Conservation (phyloP, 306 rosid species). For the Hippophae gyantsensis region DNA sequence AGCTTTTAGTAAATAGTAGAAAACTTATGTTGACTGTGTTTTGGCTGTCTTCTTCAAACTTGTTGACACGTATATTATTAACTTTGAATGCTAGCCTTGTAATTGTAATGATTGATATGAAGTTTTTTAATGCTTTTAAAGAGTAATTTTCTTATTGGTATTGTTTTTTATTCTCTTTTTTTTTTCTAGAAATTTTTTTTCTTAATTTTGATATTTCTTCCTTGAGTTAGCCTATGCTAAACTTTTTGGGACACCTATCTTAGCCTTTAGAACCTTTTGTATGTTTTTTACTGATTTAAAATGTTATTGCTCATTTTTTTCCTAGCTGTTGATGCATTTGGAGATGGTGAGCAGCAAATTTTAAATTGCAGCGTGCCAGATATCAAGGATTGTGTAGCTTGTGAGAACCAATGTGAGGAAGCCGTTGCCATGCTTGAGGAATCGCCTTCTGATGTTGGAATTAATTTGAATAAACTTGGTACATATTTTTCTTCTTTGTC, state of each 20-base stretch:
- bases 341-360: constrained; percentile 25
- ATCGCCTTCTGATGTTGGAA: constrained; percentile 16
- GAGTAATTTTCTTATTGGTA: too few relatives aligned
- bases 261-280: not conserved
- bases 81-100: too few relatives aligned
- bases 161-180: too few relatives aligned
- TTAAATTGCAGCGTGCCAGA: constrained; percentile 21
- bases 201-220: not conserved
- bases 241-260: not conserved
- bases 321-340: constrained; percentile 18
- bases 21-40: too few relatives aligned
- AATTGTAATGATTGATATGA: too few relatives aligned
- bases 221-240: not conserved
- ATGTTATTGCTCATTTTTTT: not conserved
- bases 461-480: constrained; percentile 7
- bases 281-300: constrained; percentile 14
- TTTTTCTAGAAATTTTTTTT: not conserved
- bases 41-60: too few relatives aligned
- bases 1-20: too few relatives aligned
- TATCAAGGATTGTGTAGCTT: constrained; percentile 17
- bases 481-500: not conserved
- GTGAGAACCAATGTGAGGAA: constrained; percentile 28
- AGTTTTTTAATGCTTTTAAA: too few relatives aligned
- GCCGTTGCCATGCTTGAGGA: constrained; percentile 28
- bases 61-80: too few relatives aligned